Evolutionary conservation across 2,329 filamentous ascomycete species (phyloP).

Genomic region (Aspergillus candidus): DNA sequence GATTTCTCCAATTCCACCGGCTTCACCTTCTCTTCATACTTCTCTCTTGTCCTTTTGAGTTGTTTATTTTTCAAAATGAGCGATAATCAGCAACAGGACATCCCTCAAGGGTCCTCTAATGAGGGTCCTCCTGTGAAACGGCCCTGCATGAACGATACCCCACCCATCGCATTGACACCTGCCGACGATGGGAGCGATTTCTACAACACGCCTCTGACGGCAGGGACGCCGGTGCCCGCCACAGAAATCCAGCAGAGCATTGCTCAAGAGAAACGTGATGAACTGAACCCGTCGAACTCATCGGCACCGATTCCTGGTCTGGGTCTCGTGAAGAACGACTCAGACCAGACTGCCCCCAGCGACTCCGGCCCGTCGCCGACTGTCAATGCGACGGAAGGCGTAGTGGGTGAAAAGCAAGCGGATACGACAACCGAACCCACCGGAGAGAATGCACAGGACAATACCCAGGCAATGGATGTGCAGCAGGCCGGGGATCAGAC

Average conservation of each 20-base stretch:
- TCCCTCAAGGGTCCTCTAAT: constrained; percentile 6
- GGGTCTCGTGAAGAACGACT: constrained; percentile 25
- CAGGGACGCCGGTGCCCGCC: constrained; percentile 23
- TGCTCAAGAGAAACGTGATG: constrained; percentile 6
- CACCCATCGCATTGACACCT: constrained; percentile 25
- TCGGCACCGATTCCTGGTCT: constrained; percentile 32
- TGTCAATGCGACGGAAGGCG: no score
- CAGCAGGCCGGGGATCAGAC: constrained; percentile 13
- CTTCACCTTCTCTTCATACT: constrained; percentile 8
- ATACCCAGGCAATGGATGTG: constrained; percentile 24
- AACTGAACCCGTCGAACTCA: constrained; percentile 14
- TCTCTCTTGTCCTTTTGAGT: background rate
- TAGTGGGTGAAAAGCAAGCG: no score
- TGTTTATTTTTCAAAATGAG: constrained; percentile 19
- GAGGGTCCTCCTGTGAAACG: constrained; percentile 23
- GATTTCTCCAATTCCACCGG: background rate
- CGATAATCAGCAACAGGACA: constrained; percentile 15
- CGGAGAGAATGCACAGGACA: constrained; percentile 4
- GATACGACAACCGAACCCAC: constrained; percentile 1
- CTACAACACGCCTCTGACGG: constrained; percentile 34
- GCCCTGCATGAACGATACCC: constrained; percentile 24
- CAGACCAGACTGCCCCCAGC: constrained; percentile 8
- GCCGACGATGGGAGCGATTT: constrained; percentile 38
- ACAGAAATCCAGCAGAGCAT: constrained; percentile 3
- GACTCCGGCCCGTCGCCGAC: no score